These are phyloP conservation scores for Debaryomyces sp. DNA, from an alignment of 1,139 yeast genomes.

Conservation along the genomic window DNA sequence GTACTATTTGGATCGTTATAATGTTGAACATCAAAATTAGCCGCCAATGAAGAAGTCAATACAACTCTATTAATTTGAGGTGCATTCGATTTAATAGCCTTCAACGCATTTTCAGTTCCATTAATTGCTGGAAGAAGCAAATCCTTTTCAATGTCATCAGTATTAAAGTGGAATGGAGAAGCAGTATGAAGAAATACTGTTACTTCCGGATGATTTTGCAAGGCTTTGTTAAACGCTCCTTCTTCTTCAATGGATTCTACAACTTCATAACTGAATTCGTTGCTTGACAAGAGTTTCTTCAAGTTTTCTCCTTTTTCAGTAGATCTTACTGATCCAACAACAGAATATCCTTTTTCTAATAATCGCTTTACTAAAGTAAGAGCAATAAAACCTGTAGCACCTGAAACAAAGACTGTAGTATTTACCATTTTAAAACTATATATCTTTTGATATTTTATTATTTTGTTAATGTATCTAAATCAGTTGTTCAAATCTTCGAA, in stretches of 20 bases:
- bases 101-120: constrained; percentile 35
- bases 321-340: constrained; percentile 41
- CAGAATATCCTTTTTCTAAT: constrained; percentile 30
- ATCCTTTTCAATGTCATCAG: constrained; percentile 30
- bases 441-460: no score
- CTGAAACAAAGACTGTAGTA: constrained; percentile 40
- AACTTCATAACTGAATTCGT: constrained; percentile 29
- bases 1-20: constrained; percentile 11
- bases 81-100: constrained; percentile 28
- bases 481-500: no score
- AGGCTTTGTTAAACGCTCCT: constrained; percentile 35
- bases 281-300: constrained; percentile 15
- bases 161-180: constrained; percentile 34
- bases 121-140: constrained; percentile 36
- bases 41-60: constrained; percentile 35
- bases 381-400: constrained; percentile 47
- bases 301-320: constrained; percentile 33
- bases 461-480: no score
- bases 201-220: constrained; percentile 30
- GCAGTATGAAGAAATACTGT: constrained; percentile 35
- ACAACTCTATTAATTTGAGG: constrained; percentile 30
- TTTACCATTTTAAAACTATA: no score
- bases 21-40: constrained; percentile 16
- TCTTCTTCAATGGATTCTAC: constrained; percentile 28
- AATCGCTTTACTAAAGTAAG: constrained; percentile 29